A percentile compares a stretch with the other conserved stretches of the same genome.
These are phyloP conservation scores for Cryomyces antarcticus DNA, from an alignment of 495 filamentous ascomycete species.

Conservation along the genomic window DNA sequence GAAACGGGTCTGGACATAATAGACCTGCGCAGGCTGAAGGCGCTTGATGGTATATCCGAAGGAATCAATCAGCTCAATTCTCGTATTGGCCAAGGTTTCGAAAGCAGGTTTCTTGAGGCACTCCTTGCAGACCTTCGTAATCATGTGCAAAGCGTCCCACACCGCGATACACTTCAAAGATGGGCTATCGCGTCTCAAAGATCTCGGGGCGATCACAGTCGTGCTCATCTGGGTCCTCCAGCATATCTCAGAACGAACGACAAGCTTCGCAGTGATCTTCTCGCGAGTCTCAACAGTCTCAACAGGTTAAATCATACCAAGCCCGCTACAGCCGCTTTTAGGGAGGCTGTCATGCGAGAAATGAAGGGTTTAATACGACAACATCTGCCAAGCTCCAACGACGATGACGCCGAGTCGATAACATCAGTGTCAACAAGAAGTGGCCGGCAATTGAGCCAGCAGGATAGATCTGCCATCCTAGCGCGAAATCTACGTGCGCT, in stretches of 20 bases:
- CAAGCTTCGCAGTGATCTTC: conserved; percentile 42
- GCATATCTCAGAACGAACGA: conserved; percentile 54
- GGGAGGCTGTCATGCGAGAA: conserved; percentile 71
- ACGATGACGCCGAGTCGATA: conserved; percentile 82
- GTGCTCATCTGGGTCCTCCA: conserved; percentile 45
- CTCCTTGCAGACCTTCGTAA: conserved; percentile 59
- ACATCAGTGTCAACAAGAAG: conserved; percentile 69
- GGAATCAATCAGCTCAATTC: conserved; percentile 56
- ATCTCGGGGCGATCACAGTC: conserved; percentile 41
- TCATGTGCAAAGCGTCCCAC: conserved; percentile 62
- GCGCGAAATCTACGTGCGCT: conserved; percentile 82
- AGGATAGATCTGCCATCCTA: conserved; percentile 75
- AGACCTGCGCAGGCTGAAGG: conserved; percentile 62
- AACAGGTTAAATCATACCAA: conserved; percentile 57
- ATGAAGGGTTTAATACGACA: conserved; percentile 70
- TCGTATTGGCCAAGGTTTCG: conserved; percentile 73
- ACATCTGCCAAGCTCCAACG: conserved; percentile 73
- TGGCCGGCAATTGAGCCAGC: conserved; percentile 48
- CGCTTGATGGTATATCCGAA: conserved; percentile 56
- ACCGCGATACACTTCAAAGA: conserved; percentile 52
- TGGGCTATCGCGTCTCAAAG: conserved; percentile 46
- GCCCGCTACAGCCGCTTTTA: conserved; percentile 64
- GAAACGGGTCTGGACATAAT: conserved; percentile 18
- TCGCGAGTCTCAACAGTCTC: conserved; percentile 51
- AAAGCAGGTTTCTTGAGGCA: conserved; percentile 56